phyloP scores from a whole-genome alignment of 2,329 filamentous ascomycete genomes.

The Chaetomium olivaceum region DNA sequence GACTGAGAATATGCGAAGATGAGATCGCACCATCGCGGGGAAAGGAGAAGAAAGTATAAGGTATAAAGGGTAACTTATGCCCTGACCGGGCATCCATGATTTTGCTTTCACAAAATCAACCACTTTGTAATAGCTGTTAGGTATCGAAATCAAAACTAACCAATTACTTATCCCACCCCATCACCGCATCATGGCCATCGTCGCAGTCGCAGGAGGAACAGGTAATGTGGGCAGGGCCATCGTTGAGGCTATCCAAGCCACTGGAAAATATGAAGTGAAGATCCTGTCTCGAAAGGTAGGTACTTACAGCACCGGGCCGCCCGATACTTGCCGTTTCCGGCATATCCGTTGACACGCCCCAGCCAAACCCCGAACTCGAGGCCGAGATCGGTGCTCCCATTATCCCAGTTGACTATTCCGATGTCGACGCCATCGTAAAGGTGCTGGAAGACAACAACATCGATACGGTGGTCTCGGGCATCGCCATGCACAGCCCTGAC shows the following conservation, averaged over 20 bases:
- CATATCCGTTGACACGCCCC: neutral
- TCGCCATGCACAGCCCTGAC: conserved; percentile 38
- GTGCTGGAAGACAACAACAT: conserved; percentile 42
- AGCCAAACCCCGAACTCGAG: conserved; percentile 17
- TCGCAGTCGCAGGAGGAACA: conserved; percentile 51
- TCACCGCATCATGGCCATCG: conserved; percentile 39
- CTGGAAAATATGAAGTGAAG: conserved; percentile 41
- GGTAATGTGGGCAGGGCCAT: conserved; percentile 49
- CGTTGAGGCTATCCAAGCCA: conserved; percentile 44
- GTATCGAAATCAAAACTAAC: neutral
- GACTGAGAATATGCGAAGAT: no score
- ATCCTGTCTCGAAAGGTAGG: conserved; percentile 46
- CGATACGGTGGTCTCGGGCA: conserved; percentile 47
- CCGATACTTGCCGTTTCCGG: neutral
- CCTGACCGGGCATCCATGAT: neutral
- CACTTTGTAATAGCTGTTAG: neutral
- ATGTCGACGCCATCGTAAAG: conserved; percentile 30
- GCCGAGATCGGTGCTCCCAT: conserved; percentile 33
- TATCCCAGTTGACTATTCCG: conserved; percentile 36
- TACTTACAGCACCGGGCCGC: conserved; percentile 31
- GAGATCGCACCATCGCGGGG: no score
- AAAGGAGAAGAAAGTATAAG: no score
- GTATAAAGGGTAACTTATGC: neutral
- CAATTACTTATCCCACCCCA: conserved; percentile 1
- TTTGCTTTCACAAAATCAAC: neutral